phyloP scores from a whole-genome alignment of 176 grass and related monocot genomes.

The Zea luxurians region DNA sequence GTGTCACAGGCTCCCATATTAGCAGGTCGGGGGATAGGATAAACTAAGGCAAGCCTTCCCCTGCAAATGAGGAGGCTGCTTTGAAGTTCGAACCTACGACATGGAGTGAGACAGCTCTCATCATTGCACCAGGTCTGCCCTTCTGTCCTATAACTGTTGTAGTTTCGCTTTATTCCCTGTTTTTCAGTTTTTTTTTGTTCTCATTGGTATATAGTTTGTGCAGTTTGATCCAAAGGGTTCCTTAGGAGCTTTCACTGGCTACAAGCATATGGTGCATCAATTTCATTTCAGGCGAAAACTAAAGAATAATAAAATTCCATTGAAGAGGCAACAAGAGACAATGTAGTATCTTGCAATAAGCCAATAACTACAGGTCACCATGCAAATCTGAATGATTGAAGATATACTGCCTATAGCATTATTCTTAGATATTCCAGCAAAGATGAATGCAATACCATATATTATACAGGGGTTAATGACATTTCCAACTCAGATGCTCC shows the following conservation, averaged over 20 bases:
- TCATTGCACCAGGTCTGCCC: too few species aligned
- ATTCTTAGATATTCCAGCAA: background rate
- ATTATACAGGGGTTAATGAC: background rate
- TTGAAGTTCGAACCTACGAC: too few species aligned
- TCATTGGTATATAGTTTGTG: background rate
- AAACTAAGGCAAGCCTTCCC: too few species aligned
- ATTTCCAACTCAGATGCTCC: too few species aligned
- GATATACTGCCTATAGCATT: background rate
- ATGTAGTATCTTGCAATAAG: too few species aligned
- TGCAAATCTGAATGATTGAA: conserved; percentile 3
- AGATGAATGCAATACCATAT: background rate
- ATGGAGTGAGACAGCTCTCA: too few species aligned
- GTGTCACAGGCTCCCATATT: too few species aligned
- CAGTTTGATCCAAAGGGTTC: background rate
- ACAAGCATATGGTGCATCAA: background rate
- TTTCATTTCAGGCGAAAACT: background rate
- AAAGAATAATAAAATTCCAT: background rate
- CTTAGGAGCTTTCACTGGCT: background rate
- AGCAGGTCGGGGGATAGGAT: too few species aligned
- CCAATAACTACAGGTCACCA: background rate
- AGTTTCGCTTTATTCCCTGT: background rate
- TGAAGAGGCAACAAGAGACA: conserved; percentile 19
- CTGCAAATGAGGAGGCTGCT: too few species aligned
- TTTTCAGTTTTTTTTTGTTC: background rate
- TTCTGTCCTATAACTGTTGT: too few species aligned